phyloP scores from a whole-genome alignment of 192 early-diverging fungal species.

The Backusella westeae region DNA sequence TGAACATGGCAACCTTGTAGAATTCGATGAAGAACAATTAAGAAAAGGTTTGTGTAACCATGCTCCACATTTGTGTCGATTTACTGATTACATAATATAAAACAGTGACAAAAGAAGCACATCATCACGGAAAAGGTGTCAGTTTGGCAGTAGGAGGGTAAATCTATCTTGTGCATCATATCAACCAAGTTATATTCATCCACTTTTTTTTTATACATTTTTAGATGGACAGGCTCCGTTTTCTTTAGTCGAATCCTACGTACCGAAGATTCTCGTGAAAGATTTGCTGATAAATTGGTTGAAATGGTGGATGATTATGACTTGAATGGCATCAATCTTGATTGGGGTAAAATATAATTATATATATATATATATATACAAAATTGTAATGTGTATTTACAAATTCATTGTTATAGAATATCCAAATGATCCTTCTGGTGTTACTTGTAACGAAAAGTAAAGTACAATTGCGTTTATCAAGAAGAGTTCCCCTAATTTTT shows the following conservation, averaged over 20 bases:
- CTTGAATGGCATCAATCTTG: conserved; percentile 63
- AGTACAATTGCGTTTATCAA: background rate
- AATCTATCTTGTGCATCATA: no score
- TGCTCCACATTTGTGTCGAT: background rate
- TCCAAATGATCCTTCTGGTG: conserved; percentile 32
- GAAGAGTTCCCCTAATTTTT: background rate
- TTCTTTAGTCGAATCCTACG: conserved; percentile 25
- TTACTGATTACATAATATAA: background rate
- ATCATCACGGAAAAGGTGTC: conserved; percentile 22
- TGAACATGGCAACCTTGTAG: conserved; percentile 17
- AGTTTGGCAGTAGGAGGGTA: conserved; percentile 37
- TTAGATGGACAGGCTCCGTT: conserved; percentile 36
- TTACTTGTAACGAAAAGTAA: conserved; percentile 34
- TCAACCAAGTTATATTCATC: no score
- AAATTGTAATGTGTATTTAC: conserved; percentile 15
- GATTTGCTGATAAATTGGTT: conserved; percentile 38
- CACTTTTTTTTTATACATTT: background rate
- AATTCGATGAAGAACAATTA: conserved; percentile 20
- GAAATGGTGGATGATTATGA: conserved; percentile 37
- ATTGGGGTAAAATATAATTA: conserved; percentile 46
- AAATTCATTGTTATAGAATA: conserved; percentile 16
- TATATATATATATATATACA: no score
- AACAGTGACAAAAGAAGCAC: conserved; percentile 27
- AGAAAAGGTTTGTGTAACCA: background rate
- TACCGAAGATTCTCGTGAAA: conserved; percentile 27